Percentiles rank a stretch among this genome's conserved stretches.
Evolutionary conservation across 2,329 filamentous ascomycete genomes (phyloP).

Genomic region (Didymella glomerata): DNA sequence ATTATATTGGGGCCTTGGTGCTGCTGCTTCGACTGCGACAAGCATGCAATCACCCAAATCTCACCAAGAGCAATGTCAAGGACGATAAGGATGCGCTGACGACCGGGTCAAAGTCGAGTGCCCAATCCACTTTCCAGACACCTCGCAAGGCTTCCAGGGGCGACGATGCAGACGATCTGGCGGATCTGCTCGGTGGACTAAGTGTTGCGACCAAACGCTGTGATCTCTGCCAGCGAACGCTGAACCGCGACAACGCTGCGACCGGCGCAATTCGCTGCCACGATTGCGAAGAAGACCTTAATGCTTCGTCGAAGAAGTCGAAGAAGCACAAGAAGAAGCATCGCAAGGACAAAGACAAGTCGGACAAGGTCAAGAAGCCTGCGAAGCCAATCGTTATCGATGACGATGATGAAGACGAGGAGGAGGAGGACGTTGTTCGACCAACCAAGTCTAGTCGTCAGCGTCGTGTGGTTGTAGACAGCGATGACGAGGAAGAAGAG

Average conservation of each 20-base stretch:
- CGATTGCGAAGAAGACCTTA: conserved; percentile 78
- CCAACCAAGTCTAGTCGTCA: conserved; percentile 37
- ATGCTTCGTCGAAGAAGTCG: conserved; percentile 58
- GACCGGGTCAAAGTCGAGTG: conserved; percentile 62
- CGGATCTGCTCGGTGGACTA: conserved; percentile 85
- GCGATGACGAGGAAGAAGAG: conserved; percentile 72
- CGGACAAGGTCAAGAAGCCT: conserved; percentile 53
- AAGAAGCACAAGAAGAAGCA: conserved; percentile 54
- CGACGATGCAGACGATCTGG: conserved; percentile 79
- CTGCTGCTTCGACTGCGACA: conserved; percentile 89
- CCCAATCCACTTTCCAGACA: conserved; percentile 46
- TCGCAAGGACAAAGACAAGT: conserved; percentile 52
- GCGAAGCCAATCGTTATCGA: conserved; percentile 45
- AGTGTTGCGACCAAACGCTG: conserved; percentile 80
- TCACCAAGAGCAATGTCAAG: conserved; percentile 84
- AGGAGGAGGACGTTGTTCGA: conserved; percentile 28
- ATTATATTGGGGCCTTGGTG: conserved; percentile 93
- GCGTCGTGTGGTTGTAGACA: conserved; percentile 65
- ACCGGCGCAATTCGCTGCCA: conserved; percentile 68
- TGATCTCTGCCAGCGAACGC: conserved; percentile 78
- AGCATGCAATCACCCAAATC: conserved; percentile 90
- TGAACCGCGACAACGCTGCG: conserved; percentile 65
- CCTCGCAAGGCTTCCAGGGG: conserved; percentile 57
- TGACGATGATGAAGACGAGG: conserved; percentile 42
- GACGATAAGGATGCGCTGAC: conserved; percentile 87